These are phyloP conservation scores for Sporormia fimetaria DNA, from an alignment of 495 filamentous ascomycete species.

Conservation along the genomic window DNA sequence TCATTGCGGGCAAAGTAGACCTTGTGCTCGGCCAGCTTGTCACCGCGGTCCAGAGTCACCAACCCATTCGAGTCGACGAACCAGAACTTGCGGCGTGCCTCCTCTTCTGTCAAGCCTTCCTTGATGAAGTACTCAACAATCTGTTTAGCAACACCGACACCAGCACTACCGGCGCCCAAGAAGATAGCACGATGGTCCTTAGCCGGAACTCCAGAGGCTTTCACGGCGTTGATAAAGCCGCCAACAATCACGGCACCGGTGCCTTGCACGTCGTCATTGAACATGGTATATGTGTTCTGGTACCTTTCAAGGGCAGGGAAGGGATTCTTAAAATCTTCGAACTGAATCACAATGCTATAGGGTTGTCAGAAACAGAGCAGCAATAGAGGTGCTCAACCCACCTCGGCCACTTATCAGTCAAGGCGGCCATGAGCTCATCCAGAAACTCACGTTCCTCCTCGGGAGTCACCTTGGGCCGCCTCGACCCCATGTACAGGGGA, in stretches of 20 bases:
- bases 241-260: constrained; percentile 91
- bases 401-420: constrained; percentile 75
- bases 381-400: constrained; percentile 32
- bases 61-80: constrained; percentile 91
- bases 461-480: constrained; percentile 64
- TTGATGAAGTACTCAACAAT: constrained; percentile 91
- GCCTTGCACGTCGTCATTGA: constrained; percentile 98
- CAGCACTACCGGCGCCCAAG: constrained; percentile 88
- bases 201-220: constrained; percentile 70
- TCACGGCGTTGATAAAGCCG: constrained; percentile 90
- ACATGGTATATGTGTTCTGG: constrained; percentile 76
- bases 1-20: constrained; percentile 90
- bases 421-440: constrained; percentile 93
- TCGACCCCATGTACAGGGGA: constrained; percentile 86
- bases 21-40: constrained; percentile 93
- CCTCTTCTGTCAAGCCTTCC: constrained; percentile 83
- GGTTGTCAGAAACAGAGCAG: constrained; percentile 15
- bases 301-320: constrained; percentile 91
- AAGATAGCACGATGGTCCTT: constrained; percentile 92
- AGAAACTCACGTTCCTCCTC: constrained; percentile 85
- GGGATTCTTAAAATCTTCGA: constrained; percentile 97
- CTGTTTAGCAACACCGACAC: constrained; percentile 94
- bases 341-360: constrained; percentile 81
- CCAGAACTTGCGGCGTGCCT: constrained; percentile 86
- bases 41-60: constrained; percentile 85